phyloP scores from a whole-genome alignment of 495 filamentous ascomycete species.

The Cudoniella acicularis region DNA sequence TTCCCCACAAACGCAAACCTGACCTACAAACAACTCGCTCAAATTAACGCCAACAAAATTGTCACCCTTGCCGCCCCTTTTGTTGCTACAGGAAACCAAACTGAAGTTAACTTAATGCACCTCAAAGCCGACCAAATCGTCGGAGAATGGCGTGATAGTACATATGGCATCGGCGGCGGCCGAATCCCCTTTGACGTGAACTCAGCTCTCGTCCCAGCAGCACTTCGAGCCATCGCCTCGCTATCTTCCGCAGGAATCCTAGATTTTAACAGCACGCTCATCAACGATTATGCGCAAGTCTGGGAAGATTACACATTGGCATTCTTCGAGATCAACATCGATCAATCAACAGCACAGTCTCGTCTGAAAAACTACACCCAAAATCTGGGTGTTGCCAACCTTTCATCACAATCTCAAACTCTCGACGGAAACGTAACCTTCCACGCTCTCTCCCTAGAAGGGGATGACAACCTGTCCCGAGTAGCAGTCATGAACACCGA shows the following conservation, averaged over 20 bases:
- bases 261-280: constrained; percentile 30
- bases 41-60: constrained; percentile 52
- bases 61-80: constrained; percentile 55
- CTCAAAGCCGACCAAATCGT: constrained; percentile 53
- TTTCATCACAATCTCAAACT: constrained; percentile 31
- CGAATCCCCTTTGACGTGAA: constrained; percentile 65
- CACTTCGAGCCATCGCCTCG: constrained; percentile 51
- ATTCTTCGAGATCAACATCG: constrained; percentile 53
- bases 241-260: constrained; percentile 49
- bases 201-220: constrained; percentile 58
- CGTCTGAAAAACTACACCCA: constrained; percentile 46
- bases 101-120: constrained; percentile 51
- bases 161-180: constrained; percentile 58
- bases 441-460: constrained; percentile 53
- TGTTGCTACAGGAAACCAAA: constrained; percentile 39
- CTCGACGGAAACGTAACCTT: constrained; percentile 47
- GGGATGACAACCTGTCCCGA: constrained; percentile 43
- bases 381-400: constrained; percentile 37
- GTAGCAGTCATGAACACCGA: constrained; percentile 63
- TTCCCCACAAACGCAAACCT: constrained; percentile 45
- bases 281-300: constrained; percentile 49
- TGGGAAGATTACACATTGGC: constrained; percentile 61
- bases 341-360: constrained; percentile 35
- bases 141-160: constrained; percentile 61
- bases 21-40: constrained; percentile 48